phyloP scores from a whole-genome alignment of 495 filamentous ascomycete species.

The Trichoderma asperelloides region DNA sequence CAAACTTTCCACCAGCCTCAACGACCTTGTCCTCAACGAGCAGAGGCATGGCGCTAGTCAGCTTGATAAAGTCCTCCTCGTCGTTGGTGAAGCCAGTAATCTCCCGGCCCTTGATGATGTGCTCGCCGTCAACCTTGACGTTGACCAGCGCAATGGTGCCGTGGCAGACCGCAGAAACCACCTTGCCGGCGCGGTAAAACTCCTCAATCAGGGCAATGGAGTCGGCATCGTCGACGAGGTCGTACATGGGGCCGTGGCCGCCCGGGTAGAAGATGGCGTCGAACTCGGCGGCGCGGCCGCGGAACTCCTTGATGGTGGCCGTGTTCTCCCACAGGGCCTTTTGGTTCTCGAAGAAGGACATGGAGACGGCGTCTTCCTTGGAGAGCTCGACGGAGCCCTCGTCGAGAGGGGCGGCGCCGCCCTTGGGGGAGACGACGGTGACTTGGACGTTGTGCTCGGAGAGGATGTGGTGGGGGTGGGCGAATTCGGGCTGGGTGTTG shows the following conservation, averaged over 20 bases:
- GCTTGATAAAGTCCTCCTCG: slow-evolving; percentile 50
- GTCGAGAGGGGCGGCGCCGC: slow-evolving; percentile 61
- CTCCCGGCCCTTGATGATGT: slow-evolving; percentile 43
- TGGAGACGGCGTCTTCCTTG: slow-evolving; percentile 44
- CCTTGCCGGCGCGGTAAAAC: slow-evolving; percentile 52
- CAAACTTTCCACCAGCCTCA: slow-evolving; percentile 41
- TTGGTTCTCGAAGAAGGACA: slow-evolving; percentile 45
- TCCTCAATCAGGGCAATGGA: slow-evolving; percentile 44
- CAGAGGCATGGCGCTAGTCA: slow-evolving; percentile 51
- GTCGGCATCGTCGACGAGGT: slow-evolving; percentile 41
- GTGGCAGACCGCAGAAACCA: slow-evolving; percentile 61
- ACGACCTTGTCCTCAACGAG: slow-evolving; percentile 52
- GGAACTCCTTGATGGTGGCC: slow-evolving; percentile 38
- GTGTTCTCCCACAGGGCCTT: slow-evolving; percentile 56
- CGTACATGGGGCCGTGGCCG: slow-evolving; percentile 73
- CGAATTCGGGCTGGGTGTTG: slow-evolving; percentile 11
- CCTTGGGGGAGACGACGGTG: slow-evolving; percentile 56
- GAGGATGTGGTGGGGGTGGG: slow-evolving; percentile 8
- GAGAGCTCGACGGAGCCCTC: slow-evolving; percentile 51
- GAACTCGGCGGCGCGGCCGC: slow-evolving; percentile 48
- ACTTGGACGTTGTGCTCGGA: slow-evolving; percentile 25
- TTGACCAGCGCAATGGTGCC: slow-evolving; percentile 54
- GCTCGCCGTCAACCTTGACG: slow-evolving; percentile 43
- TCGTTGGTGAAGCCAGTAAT: slow-evolving; percentile 62
- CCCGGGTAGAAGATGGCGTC: slow-evolving; percentile 67